A percentile compares a stretch with the other conserved stretches of the same genome.
phyloP scores from a whole-genome alignment of 371 early-diverging fungal species.

The Mortierella sp. region DNA sequence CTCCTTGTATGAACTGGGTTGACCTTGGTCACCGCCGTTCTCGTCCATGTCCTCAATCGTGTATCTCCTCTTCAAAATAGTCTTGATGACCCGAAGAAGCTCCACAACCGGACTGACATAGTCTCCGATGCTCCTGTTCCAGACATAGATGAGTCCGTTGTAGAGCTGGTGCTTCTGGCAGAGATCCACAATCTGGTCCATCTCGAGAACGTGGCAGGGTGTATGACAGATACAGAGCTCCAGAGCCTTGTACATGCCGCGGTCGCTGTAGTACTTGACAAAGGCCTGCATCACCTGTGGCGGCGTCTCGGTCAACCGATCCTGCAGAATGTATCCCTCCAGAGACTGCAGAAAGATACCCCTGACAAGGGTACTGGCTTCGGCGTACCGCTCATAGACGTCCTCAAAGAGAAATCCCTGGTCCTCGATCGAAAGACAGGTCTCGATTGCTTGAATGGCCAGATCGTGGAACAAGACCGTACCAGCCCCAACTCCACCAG shows the following conservation, averaged over 20 bases:
- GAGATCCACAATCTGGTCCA: slow-evolving; percentile 77
- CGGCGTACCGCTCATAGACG: slow-evolving; percentile 79
- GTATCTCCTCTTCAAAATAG: slow-evolving; percentile 61
- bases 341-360: slow-evolving; percentile 76
- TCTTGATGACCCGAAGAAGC: slow-evolving; percentile 73
- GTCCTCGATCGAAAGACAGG: slow-evolving; percentile 76
- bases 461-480: slow-evolving; percentile 66
- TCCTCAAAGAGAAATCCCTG: slow-evolving; percentile 80
- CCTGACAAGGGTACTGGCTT: slow-evolving; percentile 62
- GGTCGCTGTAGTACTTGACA: slow-evolving; percentile 70
- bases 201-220: slow-evolving; percentile 79
- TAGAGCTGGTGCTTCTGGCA: slow-evolving; percentile 76
- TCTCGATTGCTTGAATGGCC: slow-evolving; percentile 73
- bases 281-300: slow-evolving; percentile 82
- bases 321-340: slow-evolving; percentile 74
- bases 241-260: slow-evolving; percentile 68
- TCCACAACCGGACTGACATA: slow-evolving; percentile 86
- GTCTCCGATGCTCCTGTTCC: slow-evolving; percentile 82
- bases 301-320: slow-evolving; percentile 68
- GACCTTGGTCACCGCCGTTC: neutral
- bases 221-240: slow-evolving; percentile 85
- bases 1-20: neutral
- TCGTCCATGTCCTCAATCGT: neutral
- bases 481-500: slow-evolving; percentile 61
- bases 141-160: slow-evolving; percentile 84